A percentile compares a stretch with the other conserved stretches of the same genome.
These are phyloP conservation scores for Agaricus sinodeliciosus DNA, from an alignment of 768 basidiomycete species.

Conservation along the genomic window DNA sequence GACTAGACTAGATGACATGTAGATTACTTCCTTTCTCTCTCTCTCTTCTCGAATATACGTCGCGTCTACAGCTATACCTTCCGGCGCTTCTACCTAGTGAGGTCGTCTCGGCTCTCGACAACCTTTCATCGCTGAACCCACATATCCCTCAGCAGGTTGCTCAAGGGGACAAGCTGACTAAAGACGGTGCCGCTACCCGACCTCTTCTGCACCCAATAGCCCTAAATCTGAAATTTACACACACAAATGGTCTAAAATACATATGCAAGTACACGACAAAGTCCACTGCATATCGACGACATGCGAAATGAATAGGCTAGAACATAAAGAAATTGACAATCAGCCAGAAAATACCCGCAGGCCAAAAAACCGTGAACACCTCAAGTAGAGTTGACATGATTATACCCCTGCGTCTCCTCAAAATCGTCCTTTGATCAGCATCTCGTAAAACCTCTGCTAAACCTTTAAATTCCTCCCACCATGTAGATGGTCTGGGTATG, in stretches of 20 bases:
- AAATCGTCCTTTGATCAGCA: constrained; percentile 12
- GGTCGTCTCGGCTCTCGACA: too few species aligned
- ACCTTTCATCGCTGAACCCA: too few species aligned
- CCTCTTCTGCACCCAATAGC: not conserved
- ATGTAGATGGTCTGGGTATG: constrained; percentile 24
- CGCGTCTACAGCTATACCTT: too few species aligned
- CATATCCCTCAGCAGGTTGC: too few species aligned
- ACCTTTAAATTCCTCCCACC: constrained; percentile 21
- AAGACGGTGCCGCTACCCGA: too few species aligned
- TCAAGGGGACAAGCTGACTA: too few species aligned
- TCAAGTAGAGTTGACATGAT: constrained; percentile 23
- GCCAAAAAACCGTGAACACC: constrained; percentile 10
- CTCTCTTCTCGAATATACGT: too few species aligned
- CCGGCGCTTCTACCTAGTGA: too few species aligned
- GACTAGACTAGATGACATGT: too few species aligned
- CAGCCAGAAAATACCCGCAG: constrained; percentile 10
- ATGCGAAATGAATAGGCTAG: not conserved
- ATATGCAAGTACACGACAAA: not conserved
- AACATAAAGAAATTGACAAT: constrained; percentile 10
- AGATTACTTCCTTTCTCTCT: too few species aligned
- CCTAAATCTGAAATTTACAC: not conserved
- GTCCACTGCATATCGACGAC: not conserved
- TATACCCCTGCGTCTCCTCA: constrained; percentile 22
- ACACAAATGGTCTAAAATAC: not conserved
- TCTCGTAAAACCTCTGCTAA: constrained; percentile 11